Percentiles rank a stretch among this genome's conserved stretches.
These are phyloP conservation scores for Daldinia vernicosa DNA, from an alignment of 495 filamentous ascomycete genomes.

Conservation along the genomic window DNA sequence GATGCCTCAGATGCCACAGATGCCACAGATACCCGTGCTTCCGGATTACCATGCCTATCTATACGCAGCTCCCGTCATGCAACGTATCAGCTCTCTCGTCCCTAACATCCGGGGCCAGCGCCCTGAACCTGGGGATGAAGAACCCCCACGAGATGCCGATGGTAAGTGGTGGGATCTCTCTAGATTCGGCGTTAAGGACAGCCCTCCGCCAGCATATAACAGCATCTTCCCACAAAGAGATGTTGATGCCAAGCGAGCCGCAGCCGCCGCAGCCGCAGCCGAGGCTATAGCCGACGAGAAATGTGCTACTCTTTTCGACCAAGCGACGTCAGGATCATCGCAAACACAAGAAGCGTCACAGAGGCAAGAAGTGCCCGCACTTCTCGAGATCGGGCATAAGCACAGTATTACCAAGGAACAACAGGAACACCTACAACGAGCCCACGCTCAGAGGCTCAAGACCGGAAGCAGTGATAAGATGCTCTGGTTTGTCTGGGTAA, in stretches of 20 bases:
- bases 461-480: slow-evolving; percentile 77
- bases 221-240: slow-evolving; percentile 73
- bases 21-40: slow-evolving; percentile 66
- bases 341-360: slow-evolving; percentile 33
- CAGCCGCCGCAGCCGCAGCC: slow-evolving; percentile 67
- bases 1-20: slow-evolving; percentile 74
- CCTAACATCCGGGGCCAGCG: slow-evolving; percentile 62
- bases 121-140: slow-evolving; percentile 50
- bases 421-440: slow-evolving; percentile 73
- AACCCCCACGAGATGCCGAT: slow-evolving; percentile 58
- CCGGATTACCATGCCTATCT: slow-evolving; percentile 76
- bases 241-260: slow-evolving; percentile 67
- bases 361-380: slow-evolving; percentile 49
- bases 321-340: slow-evolving; percentile 38
- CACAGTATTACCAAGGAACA: slow-evolving; percentile 72
- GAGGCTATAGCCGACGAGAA: slow-evolving; percentile 74
- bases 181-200: slow-evolving; percentile 51
- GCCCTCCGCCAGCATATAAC: slow-evolving; percentile 79
- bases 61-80: slow-evolving; percentile 65
- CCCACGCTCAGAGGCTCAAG: slow-evolving; percentile 79
- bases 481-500: slow-evolving; percentile 87
- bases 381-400: slow-evolving; percentile 62
- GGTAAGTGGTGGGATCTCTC: slow-evolving; percentile 76
- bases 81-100: slow-evolving; percentile 77
- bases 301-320: slow-evolving; percentile 67